phyloP scores from a whole-genome alignment of 2,329 filamentous ascomycete genomes.

The Purpureocillium lavendulum region DNA sequence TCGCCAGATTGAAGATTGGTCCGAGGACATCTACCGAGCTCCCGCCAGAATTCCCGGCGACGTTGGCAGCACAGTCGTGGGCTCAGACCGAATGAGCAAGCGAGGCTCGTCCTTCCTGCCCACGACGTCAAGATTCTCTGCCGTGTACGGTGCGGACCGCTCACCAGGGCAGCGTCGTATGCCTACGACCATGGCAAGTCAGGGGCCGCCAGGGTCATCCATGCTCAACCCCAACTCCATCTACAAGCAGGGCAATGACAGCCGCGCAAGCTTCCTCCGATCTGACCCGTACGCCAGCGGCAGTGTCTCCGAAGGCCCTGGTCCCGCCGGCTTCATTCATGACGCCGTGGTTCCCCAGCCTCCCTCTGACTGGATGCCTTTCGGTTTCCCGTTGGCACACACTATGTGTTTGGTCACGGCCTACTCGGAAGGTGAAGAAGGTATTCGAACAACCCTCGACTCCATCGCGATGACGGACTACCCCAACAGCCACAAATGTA shows the following conservation, averaged over 20 bases:
- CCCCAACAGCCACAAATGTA: constrained; percentile 96
- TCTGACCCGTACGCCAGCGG: constrained; percentile 47
- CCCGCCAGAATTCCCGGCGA: constrained; percentile 75
- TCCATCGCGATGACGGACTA: constrained; percentile 97
- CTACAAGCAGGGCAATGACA: constrained; percentile 60
- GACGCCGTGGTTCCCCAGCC: constrained; percentile 94
- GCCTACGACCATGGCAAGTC: constrained; percentile 93
- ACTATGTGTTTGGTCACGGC: constrained; percentile 91
- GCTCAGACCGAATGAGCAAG: constrained; percentile 66
- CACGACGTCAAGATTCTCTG: constrained; percentile 89
- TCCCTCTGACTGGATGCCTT: constrained; percentile 93
- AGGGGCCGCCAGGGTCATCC: constrained; percentile 60
- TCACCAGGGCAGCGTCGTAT: constrained; percentile 37
- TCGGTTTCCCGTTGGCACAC: constrained; percentile 90
- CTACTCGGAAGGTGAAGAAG: constrained; percentile 92
- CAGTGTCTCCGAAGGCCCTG: constrained; percentile 57
- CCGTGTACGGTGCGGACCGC: constrained; percentile 73
- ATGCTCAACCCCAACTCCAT: constrained; percentile 63
- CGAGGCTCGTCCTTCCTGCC: constrained; percentile 79
- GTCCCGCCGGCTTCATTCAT: constrained; percentile 91
- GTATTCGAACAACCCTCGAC: constrained; percentile 87
- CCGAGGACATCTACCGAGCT: constrained; percentile 91
- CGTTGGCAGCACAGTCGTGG: constrained; percentile 54
- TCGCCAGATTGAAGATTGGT: constrained; percentile 95
- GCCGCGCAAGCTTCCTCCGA: constrained; percentile 56